Evolutionary conservation across 352 stramenopile genomes (phyloP).

Genomic region (Phytophthora capsici): DNA sequence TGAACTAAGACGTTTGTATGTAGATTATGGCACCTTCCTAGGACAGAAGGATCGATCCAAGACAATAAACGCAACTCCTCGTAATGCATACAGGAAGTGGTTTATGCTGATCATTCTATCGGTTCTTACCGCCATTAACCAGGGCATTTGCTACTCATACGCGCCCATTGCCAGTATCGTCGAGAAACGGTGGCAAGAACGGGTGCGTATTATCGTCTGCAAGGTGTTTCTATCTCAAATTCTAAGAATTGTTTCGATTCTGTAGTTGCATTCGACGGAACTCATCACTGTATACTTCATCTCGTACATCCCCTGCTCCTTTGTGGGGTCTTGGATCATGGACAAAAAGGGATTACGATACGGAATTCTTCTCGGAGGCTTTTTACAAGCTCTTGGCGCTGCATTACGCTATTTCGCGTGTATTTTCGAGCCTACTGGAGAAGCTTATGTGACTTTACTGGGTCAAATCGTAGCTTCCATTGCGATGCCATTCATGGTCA

Average conservation of each 20-base stretch:
- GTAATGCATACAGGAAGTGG: conserved; percentile 25
- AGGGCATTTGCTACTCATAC: conserved; percentile 83
- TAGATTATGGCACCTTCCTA: conserved; percentile 36
- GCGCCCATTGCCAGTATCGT: conserved; percentile 72
- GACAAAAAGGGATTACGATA: conserved; percentile 76
- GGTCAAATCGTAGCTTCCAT: conserved; percentile 70
- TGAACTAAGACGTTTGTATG: background rate
- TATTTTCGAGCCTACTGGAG: conserved; percentile 24
- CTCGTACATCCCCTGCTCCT: conserved; percentile 82
- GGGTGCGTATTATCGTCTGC: conserved; percentile 32
- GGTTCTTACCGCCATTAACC: conserved; percentile 68
- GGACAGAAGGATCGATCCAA: conserved; percentile 20
- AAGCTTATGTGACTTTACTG: conserved; percentile 53
- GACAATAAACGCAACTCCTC: background rate
- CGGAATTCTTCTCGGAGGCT: conserved; percentile 62
- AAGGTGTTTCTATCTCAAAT: background rate
- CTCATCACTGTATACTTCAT: conserved; percentile 85
- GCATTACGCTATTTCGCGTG: conserved; percentile 54
- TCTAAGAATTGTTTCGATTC: background rate
- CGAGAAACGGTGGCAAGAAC: conserved; percentile 61
- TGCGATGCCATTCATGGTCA: conserved; percentile 89
- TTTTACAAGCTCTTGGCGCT: conserved; percentile 61
- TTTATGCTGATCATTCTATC: conserved; percentile 80
- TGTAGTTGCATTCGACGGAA: conserved; percentile 69
- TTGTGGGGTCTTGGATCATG: conserved; percentile 83